Conservation (phyloP, 2,329 filamentous ascomycete genomes). For the Endoconidiophora polonica region DNA sequence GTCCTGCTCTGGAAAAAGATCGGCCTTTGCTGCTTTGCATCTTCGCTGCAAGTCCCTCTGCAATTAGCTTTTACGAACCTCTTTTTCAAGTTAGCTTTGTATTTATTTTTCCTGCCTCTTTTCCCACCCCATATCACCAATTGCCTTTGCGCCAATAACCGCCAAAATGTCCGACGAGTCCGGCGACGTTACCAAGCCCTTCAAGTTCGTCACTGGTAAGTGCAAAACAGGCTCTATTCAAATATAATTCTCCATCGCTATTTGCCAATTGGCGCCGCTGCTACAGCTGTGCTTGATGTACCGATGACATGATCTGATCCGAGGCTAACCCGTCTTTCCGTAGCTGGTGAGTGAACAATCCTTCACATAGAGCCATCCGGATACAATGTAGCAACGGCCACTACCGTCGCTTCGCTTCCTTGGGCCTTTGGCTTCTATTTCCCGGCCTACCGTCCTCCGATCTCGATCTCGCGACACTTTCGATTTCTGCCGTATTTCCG, state of each 20-base stretch:
- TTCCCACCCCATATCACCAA: background rate
- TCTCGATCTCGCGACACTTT: slow-evolving; percentile 7
- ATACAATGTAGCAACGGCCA: background rate
- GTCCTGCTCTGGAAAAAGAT: slow-evolving; percentile 22
- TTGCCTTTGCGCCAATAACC: slow-evolving; percentile 16
- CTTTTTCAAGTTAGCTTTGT: background rate
- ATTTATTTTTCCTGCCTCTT: slow-evolving; percentile 6
- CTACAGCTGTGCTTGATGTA: background rate
- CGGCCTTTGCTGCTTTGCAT: slow-evolving; percentile 20
- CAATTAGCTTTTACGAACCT: slow-evolving; percentile 16
- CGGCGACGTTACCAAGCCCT: slow-evolving; percentile 82
- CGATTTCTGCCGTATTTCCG: background rate
- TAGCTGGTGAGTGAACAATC: slow-evolving; percentile 27
- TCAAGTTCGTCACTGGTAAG: slow-evolving; percentile 99
- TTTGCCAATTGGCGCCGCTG: background rate
- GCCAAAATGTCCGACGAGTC: slow-evolving; percentile 79
- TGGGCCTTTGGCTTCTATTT: background rate
- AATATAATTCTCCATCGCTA: slow-evolving; percentile 9
- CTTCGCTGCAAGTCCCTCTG: slow-evolving; percentile 19
- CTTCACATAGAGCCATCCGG: too few relatives aligned
- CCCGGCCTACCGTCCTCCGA: slow-evolving; percentile 6
- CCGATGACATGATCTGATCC: slow-evolving; percentile 20
- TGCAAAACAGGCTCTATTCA: slow-evolving; percentile 20
- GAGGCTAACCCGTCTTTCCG: slow-evolving; percentile 25
- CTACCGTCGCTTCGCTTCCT: background rate